Percentiles rank a stretch among this genome's conserved stretches.
Evolutionary conservation across 1,139 yeast genomes (phyloP).

Genomic region (Lodderomyces margitis): DNA sequence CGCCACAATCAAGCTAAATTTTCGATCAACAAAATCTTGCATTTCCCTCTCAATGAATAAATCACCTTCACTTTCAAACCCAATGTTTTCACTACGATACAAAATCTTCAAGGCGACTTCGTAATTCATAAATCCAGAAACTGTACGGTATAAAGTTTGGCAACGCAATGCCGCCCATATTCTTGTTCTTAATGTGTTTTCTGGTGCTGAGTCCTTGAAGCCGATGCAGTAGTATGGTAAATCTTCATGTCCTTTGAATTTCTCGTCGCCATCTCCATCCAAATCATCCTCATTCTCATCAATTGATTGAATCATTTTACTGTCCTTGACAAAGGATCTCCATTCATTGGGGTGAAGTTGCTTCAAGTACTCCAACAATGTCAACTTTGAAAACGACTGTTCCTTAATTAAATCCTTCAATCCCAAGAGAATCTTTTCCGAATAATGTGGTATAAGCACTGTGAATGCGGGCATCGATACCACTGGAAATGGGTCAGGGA

Average conservation of each 20-base stretch:
- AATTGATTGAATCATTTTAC: conserved; percentile 36
- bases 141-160: conserved; percentile 75
- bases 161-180: conserved; percentile 80
- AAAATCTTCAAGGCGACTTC: conserved; percentile 64
- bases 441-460: conserved; percentile 81
- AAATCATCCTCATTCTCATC: conserved; percentile 3
- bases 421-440: conserved; percentile 67
- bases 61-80: conserved; percentile 23
- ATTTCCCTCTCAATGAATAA: conserved; percentile 39
- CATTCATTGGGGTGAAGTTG: conserved; percentile 70
- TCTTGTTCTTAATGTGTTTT: conserved; percentile 63
- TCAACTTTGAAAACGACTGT: conserved; percentile 55
- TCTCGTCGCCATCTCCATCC: conserved; percentile 7
- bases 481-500: conserved; percentile 70
- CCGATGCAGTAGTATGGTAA: conserved; percentile 73
- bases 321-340: conserved; percentile 70
- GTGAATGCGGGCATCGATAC: conserved; percentile 81
- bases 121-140: conserved; percentile 75
- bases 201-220: conserved; percentile 61
- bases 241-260: conserved; percentile 33
- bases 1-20: conserved; percentile 66
- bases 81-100: conserved; percentile 61
- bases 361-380: conserved; percentile 73
- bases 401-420: conserved; percentile 68
- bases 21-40: conserved; percentile 56